Percentiles rank a stretch among this genome's conserved stretches.
These are phyloP conservation scores for Breviolum minutum DNA, from an alignment of 73 alveolate genomes.

Conservation along the genomic window DNA sequence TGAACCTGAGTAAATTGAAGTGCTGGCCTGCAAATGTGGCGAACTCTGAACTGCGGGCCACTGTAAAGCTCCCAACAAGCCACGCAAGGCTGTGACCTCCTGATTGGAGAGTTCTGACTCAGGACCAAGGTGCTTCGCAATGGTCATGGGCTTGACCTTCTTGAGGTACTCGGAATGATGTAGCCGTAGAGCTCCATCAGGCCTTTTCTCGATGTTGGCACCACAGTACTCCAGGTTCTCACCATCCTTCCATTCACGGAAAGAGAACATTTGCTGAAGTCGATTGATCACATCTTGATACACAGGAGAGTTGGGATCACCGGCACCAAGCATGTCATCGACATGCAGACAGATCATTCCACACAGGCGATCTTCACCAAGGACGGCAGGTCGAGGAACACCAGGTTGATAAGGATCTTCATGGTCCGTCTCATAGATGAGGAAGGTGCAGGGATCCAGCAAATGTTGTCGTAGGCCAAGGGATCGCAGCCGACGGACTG, in stretches of 20 bases:
- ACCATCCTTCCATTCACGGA: conserved; percentile 7
- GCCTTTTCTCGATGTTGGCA: neutral
- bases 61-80: neutral
- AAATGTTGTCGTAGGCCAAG: neutral
- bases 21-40: neutral
- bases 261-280: neutral
- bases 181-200: neutral
- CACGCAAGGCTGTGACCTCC: neutral
- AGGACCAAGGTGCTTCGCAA: neutral
- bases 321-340: neutral
- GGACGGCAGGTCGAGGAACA: neutral
- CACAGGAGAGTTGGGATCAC: neutral
- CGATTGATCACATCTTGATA: neutral
- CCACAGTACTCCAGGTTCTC: neutral
- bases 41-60: neutral
- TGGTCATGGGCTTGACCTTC: neutral
- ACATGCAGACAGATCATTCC: neutral
- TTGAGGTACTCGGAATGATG: neutral
- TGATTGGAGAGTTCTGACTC: neutral
- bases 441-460: neutral
- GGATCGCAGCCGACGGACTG: neutral
- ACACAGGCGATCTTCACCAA: neutral
- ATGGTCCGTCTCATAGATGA: neutral
- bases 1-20: neutral
- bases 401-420: neutral